Conservation (phyloP, 805 yeast species). For the Saccharomycopsis lassenensis region DNA sequence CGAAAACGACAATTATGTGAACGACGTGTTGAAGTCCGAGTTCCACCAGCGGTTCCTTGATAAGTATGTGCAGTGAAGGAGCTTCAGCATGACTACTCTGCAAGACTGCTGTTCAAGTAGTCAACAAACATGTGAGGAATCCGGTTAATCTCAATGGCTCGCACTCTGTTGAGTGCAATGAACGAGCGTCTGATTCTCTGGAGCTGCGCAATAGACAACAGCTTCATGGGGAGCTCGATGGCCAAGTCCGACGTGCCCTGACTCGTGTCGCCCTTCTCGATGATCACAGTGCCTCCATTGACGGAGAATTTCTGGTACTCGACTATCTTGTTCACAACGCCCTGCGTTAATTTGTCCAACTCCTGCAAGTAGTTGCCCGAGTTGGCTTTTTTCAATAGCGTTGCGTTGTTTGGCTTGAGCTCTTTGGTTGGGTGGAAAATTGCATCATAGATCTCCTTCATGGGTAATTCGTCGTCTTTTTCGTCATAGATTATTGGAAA, state of each 20-base stretch:
- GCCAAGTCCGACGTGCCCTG: slow-evolving; percentile 29
- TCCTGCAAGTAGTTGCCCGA: slow-evolving; percentile 68
- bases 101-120: slow-evolving; percentile 59
- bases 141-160: slow-evolving; percentile 59
- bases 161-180: slow-evolving; percentile 67
- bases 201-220: slow-evolving; percentile 61
- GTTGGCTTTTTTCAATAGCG: slow-evolving; percentile 69
- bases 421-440: slow-evolving; percentile 29
- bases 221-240: slow-evolving; percentile 52
- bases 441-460: slow-evolving; percentile 58
- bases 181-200: slow-evolving; percentile 80
- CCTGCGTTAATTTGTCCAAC: slow-evolving; percentile 60
- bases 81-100: too few species aligned
- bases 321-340: slow-evolving; percentile 49
- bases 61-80: too few species aligned
- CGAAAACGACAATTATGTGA: background rate
- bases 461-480: slow-evolving; percentile 30
- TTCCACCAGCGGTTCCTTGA: slow-evolving; percentile 1
- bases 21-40: slow-evolving; percentile 2
- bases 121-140: slow-evolving; percentile 69
- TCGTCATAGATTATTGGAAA: slow-evolving; percentile 54
- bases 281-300: slow-evolving; percentile 37
- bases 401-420: slow-evolving; percentile 75
- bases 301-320: slow-evolving; percentile 43
- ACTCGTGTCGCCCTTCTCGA: slow-evolving; percentile 29